These are phyloP conservation scores for Beauveria scarabaeidicola DNA, from an alignment of 2,329 filamentous ascomycete genomes.

Conservation along the genomic window DNA sequence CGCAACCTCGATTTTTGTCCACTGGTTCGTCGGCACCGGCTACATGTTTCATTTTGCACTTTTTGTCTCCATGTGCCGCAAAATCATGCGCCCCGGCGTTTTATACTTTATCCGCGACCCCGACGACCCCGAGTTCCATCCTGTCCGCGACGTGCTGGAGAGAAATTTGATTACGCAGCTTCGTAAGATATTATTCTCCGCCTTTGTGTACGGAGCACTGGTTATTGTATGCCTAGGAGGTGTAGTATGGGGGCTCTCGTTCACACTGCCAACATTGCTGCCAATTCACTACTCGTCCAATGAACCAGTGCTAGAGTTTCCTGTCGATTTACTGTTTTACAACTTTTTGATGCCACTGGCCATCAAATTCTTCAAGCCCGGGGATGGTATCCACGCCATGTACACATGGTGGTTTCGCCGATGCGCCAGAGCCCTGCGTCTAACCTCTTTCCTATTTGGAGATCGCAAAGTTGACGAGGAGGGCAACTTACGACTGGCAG, in stretches of 20 bases:
- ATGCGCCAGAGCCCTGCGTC: constrained; percentile 68
- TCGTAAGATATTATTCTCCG: constrained; percentile 92
- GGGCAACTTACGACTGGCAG: constrained; percentile 48
- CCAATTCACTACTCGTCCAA: constrained; percentile 92
- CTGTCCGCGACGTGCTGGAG: constrained; percentile 91
- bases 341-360: constrained; percentile 91
- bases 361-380: constrained; percentile 75
- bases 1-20: constrained; percentile 86
- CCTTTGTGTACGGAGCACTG: constrained; percentile 86
- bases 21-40: constrained; percentile 97
- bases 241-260: constrained; percentile 84
- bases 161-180: constrained; percentile 87
- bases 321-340: constrained; percentile 88
- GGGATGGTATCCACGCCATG: constrained; percentile 72
- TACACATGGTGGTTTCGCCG: constrained; percentile 95
- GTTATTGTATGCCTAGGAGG: constrained; percentile 90
- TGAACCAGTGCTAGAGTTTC: constrained; percentile 88
- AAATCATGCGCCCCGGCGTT: constrained; percentile 91
- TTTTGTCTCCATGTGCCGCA: constrained; percentile 97
- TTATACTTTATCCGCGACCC: constrained; percentile 97
- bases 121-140: constrained; percentile 96
- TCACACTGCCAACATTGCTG: constrained; percentile 60
- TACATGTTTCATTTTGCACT: constrained; percentile 99
- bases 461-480: constrained; percentile 77
- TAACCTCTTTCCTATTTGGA: constrained; percentile 91